A percentile compares a stretch with the other conserved stretches of the same genome.
Conservation (phyloP, 768 basidiomycete genomes). For the Lyophyllum atratum region DNA sequence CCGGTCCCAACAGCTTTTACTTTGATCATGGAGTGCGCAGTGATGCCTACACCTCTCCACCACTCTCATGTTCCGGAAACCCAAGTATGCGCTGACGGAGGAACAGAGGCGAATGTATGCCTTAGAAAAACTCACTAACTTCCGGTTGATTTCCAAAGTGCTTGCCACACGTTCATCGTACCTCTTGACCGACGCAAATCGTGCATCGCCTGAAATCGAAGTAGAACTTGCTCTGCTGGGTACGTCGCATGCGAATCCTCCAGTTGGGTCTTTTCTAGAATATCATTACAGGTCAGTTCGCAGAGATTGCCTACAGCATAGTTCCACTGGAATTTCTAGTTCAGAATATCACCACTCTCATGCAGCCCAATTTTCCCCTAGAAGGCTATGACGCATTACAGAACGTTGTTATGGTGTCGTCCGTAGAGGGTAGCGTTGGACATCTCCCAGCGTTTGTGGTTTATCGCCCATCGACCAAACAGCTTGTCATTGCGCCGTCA, state of each 20-base stretch:
- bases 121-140: constrained; percentile 54
- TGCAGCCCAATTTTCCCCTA: constrained; percentile 47
- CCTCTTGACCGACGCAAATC: constrained; percentile 41
- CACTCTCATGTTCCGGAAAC: constrained; percentile 1
- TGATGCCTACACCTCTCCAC: not conserved
- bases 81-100: constrained; percentile 30
- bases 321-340: constrained; percentile 46
- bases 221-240: constrained; percentile 46
- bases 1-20: too few relatives aligned
- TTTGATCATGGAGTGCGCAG: too few relatives aligned
- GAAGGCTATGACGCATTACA: constrained; percentile 46
- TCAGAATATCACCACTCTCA: constrained; percentile 37
- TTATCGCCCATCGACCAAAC: constrained; percentile 43
- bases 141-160: constrained; percentile 53
- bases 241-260: constrained; percentile 17
- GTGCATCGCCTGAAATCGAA: constrained; percentile 37
- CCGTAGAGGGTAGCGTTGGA: constrained; percentile 43
- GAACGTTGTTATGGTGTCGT: constrained; percentile 34
- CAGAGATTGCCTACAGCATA: constrained; percentile 50
- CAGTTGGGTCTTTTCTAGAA: not conserved
- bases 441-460: constrained; percentile 48
- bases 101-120: constrained; percentile 52
- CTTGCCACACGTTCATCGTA: constrained; percentile 47
- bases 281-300: constrained; percentile 48
- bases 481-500: constrained; percentile 53